phyloP scores from a whole-genome alignment of 305 asterid genomes.

The Plantago lanceolata region DNA sequence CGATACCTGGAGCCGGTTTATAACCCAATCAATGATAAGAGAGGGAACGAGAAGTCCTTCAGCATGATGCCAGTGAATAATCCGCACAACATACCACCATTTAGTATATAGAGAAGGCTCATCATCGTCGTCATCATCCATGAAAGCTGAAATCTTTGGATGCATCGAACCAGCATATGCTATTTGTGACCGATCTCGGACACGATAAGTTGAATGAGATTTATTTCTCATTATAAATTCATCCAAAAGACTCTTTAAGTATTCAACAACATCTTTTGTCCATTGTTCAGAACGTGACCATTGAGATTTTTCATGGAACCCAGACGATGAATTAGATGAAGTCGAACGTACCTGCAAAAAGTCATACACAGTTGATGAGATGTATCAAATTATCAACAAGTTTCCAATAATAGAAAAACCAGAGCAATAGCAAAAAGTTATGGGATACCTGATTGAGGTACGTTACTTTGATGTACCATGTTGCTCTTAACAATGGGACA shows the following conservation, averaged over 20 bases:
- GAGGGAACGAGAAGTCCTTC: constrained; percentile 90
- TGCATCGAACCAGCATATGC: constrained; percentile 62
- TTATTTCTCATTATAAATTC: constrained; percentile 67
- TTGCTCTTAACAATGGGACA: constrained; percentile 86
- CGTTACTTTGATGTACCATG: constrained; percentile 95
- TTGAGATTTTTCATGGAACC: constrained; percentile 69
- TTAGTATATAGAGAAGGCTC: constrained; percentile 85
- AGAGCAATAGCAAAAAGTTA: background rate
- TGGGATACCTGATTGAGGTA: constrained; percentile 89
- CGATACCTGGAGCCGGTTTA: constrained; percentile 87
- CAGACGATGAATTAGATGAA: constrained; percentile 68
- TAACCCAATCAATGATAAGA: constrained; percentile 91
- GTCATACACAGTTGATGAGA: too few relatives aligned
- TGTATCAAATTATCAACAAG: constrained; percentile 28
- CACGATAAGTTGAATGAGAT: constrained; percentile 50
- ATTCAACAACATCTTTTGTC: constrained; percentile 93
- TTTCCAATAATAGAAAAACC: constrained; percentile 21
- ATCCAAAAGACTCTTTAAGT: constrained; percentile 83
- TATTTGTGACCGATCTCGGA: constrained; percentile 69
- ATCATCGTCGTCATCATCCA: constrained; percentile 49
- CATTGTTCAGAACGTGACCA: constrained; percentile 88
- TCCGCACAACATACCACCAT: constrained; percentile 99
- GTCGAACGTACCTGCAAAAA: constrained; percentile 69
- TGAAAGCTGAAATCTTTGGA: constrained; percentile 44
- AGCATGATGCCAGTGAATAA: constrained; percentile 90